Conservation (phyloP, 1,284 basidiomycete species). For the Austroboletus rostrupii region DNA sequence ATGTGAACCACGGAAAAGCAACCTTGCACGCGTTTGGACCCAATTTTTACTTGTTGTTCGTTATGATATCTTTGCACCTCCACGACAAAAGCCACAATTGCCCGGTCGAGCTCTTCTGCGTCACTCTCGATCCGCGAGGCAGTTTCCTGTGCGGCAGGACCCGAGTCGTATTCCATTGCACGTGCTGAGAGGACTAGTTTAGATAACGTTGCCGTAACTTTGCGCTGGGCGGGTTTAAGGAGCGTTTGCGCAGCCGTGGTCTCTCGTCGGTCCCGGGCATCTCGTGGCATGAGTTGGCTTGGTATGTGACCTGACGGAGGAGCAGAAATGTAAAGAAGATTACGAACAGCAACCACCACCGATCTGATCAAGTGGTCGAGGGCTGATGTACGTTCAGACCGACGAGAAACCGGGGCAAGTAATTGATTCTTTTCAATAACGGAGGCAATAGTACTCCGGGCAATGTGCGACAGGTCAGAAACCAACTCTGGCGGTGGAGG, state of each 20-base stretch:
- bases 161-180: constrained; percentile 73
- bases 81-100: constrained; percentile 66
- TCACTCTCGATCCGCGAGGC: constrained; percentile 70
- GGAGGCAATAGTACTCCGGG: constrained; percentile 56
- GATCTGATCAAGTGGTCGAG: constrained; percentile 61
- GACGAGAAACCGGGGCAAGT: constrained; percentile 38
- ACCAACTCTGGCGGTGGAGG: constrained; percentile 56
- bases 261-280: constrained; percentile 41
- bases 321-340: constrained; percentile 69
- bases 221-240: constrained; percentile 69
- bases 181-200: constrained; percentile 73
- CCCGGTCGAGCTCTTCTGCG: constrained; percentile 73
- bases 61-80: constrained; percentile 65
- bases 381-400: constrained; percentile 50
- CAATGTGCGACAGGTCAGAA: constrained; percentile 53
- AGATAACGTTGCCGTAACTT: constrained; percentile 75
- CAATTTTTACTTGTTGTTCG: constrained; percentile 31
- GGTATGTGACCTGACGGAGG: constrained; percentile 62
- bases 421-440: constrained; percentile 60
- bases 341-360: constrained; percentile 69
- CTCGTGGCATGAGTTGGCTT: constrained; percentile 49
- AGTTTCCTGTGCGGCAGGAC: constrained; percentile 57
- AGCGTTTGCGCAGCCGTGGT: constrained; percentile 50
- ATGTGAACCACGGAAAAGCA: constrained; percentile 61
- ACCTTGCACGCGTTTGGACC: constrained; percentile 57